phyloP scores from a whole-genome alignment of 345 rosid genomes.

The Draba incana region DNA sequence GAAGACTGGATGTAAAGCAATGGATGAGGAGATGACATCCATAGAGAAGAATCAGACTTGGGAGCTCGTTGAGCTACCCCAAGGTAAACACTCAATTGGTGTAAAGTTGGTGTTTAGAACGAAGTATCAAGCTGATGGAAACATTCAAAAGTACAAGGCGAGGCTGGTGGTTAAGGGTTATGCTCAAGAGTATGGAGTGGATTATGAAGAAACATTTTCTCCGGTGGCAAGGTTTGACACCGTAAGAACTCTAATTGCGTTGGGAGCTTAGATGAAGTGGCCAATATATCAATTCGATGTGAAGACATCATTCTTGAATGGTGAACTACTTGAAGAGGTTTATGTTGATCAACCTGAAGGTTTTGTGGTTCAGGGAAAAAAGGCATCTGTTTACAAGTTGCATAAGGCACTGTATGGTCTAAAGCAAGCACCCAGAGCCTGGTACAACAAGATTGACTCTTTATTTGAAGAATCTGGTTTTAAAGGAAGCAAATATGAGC shows the following conservation, averaged over 20 bases:
- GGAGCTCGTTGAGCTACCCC: background rate
- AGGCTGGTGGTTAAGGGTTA: background rate
- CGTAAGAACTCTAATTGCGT: no score
- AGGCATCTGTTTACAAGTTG: no score
- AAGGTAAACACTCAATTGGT: slow-evolving; percentile 12
- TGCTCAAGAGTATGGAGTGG: background rate
- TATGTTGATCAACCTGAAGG: no score
- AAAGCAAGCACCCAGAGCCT: background rate
- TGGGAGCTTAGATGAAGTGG: no score
- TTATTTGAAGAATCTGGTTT: background rate
- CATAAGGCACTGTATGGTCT: background rate
- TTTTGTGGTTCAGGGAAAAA: no score
- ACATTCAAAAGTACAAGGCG: slow-evolving; percentile 18
- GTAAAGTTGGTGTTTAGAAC: slow-evolving; percentile 31
- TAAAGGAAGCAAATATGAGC: no score
- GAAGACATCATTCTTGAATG: no score
- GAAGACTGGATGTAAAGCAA: slow-evolving; percentile 1
- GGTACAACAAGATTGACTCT: slow-evolving; percentile 28
- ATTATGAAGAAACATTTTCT: background rate
- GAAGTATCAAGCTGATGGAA: slow-evolving; percentile 5
- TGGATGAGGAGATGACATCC: slow-evolving; percentile 1
- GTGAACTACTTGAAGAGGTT: no score
- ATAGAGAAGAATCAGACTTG: slow-evolving; percentile 24
- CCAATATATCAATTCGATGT: no score
- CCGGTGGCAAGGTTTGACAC: background rate